Evolutionary conservation across 2,329 filamentous ascomycete genomes (phyloP).

Genomic region (Diaporthe eres): DNA sequence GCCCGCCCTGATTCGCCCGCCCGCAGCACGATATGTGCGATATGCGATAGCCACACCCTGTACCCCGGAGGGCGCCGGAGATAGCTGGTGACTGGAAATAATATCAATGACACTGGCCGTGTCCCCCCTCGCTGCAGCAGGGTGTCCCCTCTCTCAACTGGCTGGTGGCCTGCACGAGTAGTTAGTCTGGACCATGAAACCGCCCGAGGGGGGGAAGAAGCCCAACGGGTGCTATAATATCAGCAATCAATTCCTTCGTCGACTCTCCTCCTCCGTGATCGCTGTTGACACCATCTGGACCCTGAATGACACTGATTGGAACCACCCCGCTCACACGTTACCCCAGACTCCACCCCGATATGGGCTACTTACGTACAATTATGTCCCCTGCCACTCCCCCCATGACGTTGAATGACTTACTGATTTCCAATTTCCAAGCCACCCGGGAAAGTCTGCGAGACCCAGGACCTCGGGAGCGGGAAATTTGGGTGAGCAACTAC

Average conservation of each 20-base stretch:
- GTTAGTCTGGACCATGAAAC: background rate
- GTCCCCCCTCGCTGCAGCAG: background rate
- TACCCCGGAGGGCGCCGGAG: conserved; percentile 39
- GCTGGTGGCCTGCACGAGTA: too few species aligned
- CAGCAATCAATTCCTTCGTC: conserved; percentile 5
- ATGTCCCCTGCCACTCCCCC: background rate
- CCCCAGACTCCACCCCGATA: conserved; percentile 34
- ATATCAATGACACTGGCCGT: conserved; percentile 26
- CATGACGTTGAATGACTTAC: conserved; percentile 25
- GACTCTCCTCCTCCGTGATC: conserved; percentile 4
- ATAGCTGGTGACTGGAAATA: conserved; percentile 36
- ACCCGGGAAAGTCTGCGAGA: background rate
- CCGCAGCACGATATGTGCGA: background rate
- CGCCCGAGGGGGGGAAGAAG: background rate
- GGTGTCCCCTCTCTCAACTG: background rate
- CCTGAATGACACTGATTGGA: conserved; percentile 32
- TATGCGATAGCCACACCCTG: conserved; percentile 32
- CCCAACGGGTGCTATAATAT: background rate
- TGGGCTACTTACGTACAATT: conserved; percentile 33
- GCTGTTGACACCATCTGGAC: conserved; percentile 32
- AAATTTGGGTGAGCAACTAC: background rate
- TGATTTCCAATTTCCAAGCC: background rate
- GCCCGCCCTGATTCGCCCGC: conserved; percentile 34
- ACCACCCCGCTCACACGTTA: conserved; percentile 34
- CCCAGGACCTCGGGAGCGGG: background rate